phyloP scores from a whole-genome alignment of 352 stramenopile genomes.

The Phytophthora megakarya region DNA sequence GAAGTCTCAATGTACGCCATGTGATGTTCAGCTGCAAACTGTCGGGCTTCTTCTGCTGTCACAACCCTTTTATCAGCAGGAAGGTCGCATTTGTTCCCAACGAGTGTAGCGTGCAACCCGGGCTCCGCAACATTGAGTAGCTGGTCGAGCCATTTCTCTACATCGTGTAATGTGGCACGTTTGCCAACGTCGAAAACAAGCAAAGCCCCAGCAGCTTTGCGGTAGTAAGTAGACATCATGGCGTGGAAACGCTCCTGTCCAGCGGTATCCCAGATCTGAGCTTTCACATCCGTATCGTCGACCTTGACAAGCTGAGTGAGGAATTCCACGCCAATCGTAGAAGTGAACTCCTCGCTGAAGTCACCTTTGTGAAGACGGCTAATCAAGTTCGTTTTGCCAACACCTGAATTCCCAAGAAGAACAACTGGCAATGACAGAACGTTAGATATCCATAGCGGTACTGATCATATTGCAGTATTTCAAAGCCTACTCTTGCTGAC shows the following conservation, averaged over 20 bases:
- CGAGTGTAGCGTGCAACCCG: slow-evolving; percentile 65
- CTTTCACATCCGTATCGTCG: slow-evolving; percentile 74
- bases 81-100: slow-evolving; percentile 82
- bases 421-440: slow-evolving; percentile 50
- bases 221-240: slow-evolving; percentile 92
- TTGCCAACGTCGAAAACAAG: slow-evolving; percentile 81
- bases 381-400: slow-evolving; percentile 88
- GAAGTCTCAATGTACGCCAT: slow-evolving; percentile 86
- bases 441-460: background rate
- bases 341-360: slow-evolving; percentile 85
- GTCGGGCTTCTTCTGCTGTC: slow-evolving; percentile 59
- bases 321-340: slow-evolving; percentile 88
- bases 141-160: slow-evolving; percentile 77
- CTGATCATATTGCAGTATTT: background rate
- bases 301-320: slow-evolving; percentile 82
- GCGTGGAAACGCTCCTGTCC: slow-evolving; percentile 87
- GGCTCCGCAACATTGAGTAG: slow-evolving; percentile 75
- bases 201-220: slow-evolving; percentile 76
- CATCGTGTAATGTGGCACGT: slow-evolving; percentile 50
- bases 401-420: slow-evolving; percentile 82
- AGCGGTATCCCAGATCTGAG: slow-evolving; percentile 90
- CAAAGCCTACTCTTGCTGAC: slow-evolving; percentile 69
- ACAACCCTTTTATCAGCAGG: slow-evolving; percentile 47
- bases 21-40: slow-evolving; percentile 69
- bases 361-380: slow-evolving; percentile 81